These are phyloP conservation scores for Gryganskiella cystojenkinii DNA, from an alignment of 192 early-diverging fungal species.

Conservation along the genomic window DNA sequence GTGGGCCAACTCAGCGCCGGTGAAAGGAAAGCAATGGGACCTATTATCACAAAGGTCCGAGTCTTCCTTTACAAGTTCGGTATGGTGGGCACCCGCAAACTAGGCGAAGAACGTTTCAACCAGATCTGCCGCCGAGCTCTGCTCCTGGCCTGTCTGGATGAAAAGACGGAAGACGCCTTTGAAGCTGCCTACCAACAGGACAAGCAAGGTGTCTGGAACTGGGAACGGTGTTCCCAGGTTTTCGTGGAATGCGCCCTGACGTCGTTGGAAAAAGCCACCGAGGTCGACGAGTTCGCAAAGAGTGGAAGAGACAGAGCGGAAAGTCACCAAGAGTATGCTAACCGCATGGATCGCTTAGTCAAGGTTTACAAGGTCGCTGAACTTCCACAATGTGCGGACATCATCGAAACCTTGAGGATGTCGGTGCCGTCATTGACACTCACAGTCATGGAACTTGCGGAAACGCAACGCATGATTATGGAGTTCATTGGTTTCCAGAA, in stretches of 20 bases:
- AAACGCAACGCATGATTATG: background rate
- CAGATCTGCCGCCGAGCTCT: no score
- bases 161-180: no score
- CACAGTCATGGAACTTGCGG: background rate
- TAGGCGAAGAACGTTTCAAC: no score
- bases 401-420: conserved; percentile 4
- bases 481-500: background rate
- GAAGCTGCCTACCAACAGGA: no score
- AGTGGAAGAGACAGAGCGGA: background rate
- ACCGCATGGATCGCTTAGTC: background rate
- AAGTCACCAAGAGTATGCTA: background rate
- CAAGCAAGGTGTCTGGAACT: conserved; percentile 2
- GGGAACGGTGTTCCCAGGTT: conserved; percentile 1
- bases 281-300: conserved; percentile 14
- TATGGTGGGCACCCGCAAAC: no score
- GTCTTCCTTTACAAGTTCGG: no score
- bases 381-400: conserved; percentile 9
- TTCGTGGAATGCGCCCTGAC: conserved; percentile 11
- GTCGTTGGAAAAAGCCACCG: background rate
- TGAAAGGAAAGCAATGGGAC: no score
- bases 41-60: no score
- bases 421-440: conserved; percentile 2
- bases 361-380: conserved; percentile 9
- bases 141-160: no score
- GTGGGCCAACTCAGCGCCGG: no score